Evolutionary conservation across 306 rosid species (phyloP).

Genomic region (Gillenia trifoliata): DNA sequence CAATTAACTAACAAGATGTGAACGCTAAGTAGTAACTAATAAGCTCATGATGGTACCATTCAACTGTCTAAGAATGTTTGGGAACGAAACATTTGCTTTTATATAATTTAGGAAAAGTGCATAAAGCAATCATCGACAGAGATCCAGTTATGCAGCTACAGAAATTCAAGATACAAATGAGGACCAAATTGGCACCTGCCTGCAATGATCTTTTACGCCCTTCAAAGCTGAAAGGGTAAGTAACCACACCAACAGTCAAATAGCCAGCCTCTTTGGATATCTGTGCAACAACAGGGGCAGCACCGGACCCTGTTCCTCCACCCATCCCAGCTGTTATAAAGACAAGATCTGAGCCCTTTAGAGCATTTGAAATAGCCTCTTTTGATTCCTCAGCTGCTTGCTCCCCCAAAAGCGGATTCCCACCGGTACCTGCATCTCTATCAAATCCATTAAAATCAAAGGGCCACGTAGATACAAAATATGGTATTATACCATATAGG

Average conservation of each 20-base stretch:
- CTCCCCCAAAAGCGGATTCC: constrained; percentile 96
- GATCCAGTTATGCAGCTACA: neutral
- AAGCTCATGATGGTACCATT: neutral
- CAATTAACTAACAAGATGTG: neutral
- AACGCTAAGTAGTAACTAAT: neutral
- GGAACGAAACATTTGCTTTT: neutral
- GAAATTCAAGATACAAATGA: constrained; percentile 1
- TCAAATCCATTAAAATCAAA: constrained; percentile 34
- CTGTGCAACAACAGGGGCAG: constrained; percentile 96
- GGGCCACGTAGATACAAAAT: constrained; percentile 11
- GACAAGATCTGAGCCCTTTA: constrained; percentile 93
- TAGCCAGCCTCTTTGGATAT: constrained; percentile 94
- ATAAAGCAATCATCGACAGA: neutral
- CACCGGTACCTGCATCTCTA: constrained; percentile 91
- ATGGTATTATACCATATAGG: too few species aligned
- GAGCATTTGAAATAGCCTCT: constrained; percentile 78
- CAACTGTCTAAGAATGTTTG: neutral
- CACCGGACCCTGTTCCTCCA: constrained; percentile 99
- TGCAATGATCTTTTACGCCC: constrained; percentile 97
- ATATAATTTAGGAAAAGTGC: neutral
- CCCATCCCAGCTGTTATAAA: constrained; percentile 99
- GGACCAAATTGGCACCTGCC: constrained; percentile 57
- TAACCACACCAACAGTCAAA: constrained; percentile 96
- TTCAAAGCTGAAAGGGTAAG: constrained; percentile 92
- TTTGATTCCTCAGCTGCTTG: constrained; percentile 98